Percentiles rank a stretch among this genome's conserved stretches.
Conservation (phyloP, 441 rosid species). For the Daphne laureola region DNA sequence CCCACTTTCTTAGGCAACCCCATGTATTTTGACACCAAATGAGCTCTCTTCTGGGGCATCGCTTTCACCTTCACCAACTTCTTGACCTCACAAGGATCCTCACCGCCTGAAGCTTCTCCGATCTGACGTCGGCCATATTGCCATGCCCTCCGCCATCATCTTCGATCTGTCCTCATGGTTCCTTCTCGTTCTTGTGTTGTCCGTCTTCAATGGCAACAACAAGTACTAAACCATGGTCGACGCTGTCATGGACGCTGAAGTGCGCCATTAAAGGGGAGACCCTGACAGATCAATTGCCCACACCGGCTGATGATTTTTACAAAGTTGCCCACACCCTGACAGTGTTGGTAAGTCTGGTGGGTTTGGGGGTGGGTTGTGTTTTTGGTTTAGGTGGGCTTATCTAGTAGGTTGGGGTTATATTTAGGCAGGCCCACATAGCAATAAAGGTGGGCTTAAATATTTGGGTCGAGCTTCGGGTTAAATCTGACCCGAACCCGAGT, state of each 20-base stretch:
- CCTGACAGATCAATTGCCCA: constrained; percentile 29
- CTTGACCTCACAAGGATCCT: constrained; percentile 53
- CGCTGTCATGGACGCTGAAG: constrained; percentile 26
- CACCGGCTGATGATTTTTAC: no score
- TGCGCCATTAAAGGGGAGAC: constrained; percentile 25
- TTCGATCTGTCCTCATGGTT: constrained; percentile 53
- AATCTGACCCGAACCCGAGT: no score
- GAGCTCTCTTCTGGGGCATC: constrained; percentile 39
- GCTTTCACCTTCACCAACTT: constrained; percentile 54
- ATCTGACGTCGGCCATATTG: constrained; percentile 48
- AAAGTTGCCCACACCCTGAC: no score
- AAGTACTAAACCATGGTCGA: constrained; percentile 22
- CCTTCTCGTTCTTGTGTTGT: constrained; percentile 20
- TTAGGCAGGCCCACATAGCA: no score
- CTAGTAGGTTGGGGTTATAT: no score
- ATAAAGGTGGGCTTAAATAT: no score
- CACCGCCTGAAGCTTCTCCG: constrained; percentile 66
- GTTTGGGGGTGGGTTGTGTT: no score
- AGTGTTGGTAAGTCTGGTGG: no score
- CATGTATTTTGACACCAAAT: constrained; percentile 7
- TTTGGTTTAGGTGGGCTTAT: no score
- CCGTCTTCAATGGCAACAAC: constrained; percentile 15
- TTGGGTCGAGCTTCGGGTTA: no score
- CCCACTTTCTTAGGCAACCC: constrained; percentile 12
- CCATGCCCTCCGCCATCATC: constrained; percentile 49